Evolutionary conservation across 2,329 filamentous ascomycete genomes (phyloP), one percentile per base, ranked within the genome.

Genomic region (Harringtonia lauricola): DNA sequence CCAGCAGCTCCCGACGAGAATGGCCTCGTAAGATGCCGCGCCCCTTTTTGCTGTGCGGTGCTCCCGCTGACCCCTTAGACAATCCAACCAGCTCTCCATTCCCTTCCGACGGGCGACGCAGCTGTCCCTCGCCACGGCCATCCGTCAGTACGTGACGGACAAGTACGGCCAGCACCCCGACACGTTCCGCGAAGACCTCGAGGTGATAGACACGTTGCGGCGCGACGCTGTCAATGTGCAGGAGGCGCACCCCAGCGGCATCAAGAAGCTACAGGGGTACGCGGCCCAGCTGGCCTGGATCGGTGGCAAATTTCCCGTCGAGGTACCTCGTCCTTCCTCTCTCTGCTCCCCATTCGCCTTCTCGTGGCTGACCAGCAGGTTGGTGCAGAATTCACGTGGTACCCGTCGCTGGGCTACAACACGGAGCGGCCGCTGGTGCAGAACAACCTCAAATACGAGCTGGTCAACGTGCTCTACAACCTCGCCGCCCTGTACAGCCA

Each of bases 81-180:
- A n/a, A n/a, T n/a, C n/a, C 53, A 83, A 80, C 60, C 79, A 85
- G 50, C 74, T 94, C 44, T 79, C 81, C 59, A 72, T 95, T 49
- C 89, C 90, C 9, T 96, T 96, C 64, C 86, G 90, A 55, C 85
- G 82, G 59, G 90, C 88, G 41, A 79, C 84, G 51, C 74, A 82
- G 45, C 71, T 95, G 34, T 83, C 83, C 47, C 74, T 96, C 49
- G 83, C 86, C 44, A 72, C 78, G 48, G 84, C 88, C 40, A 88
- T 98, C 60, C 87, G 86, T 51, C 82, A 92, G 60, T 96, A 98
- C 68, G 96, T 98, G 57, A 94, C 88, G 49, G 83, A 79, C 63
- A 95, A 96, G 72, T 96, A 96, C 81, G 90, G 96, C 64, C 92
- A 98, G 61, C 90, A 95, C 59, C 90, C 92, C 29, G 88, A 95